Base-by-base conservation (phyloP, 164 flowering plant species). In the Taxillus chinensis region DNA sequence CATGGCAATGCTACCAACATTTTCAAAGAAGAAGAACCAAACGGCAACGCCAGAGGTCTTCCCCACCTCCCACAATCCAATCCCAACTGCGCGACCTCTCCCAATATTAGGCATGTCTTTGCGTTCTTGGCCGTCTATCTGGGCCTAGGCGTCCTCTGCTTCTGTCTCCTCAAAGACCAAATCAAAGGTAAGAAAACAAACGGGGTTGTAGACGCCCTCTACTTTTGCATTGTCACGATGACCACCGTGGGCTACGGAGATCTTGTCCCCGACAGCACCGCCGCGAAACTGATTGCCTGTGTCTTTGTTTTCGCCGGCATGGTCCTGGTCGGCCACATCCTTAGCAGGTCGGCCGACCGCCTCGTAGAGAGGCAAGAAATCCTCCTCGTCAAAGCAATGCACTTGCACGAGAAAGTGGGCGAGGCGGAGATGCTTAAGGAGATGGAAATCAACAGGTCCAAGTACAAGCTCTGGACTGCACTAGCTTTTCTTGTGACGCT, bases 191-290 rank as follows among this genome's bases (percentile, higher is more conserved):
- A 67, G 73, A 88, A 82, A 68, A 86, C 96, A 11, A 81, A 81
- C 63, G 82, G 77, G 16, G n/a, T 84, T 45, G 66, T 92, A 10
- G 98, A 92, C 71, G 80, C 98, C 2, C 41, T 87, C 0, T 92
- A 92, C 66, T 84, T 92, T 64, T 87, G 88, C 64, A 70, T 87
- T 52, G 96, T 89, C 59, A 92, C 96, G 51, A 89, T 92, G 98
- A 87, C 95, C 15, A 87, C 96, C 1, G 91, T 87, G 46, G 98
- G 98, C 11, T 92, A 89, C 64, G 96, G 98, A 11, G 98, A 92
- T 59, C 83, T 89, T 8, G 92, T 87, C 3, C 96, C 98, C 1
- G 63, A 77, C 9, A 83, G 77, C 60, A 45, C 43, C 0, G 11
- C 77, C 8, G 64, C 91, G 4, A 89, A 92, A 70, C 68, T 85